Evolutionary conservation across 1,284 basidiomycete genomes (phyloP), one percentile per base, ranked within the genome.

Genomic region (Ustilago cynodontis): DNA sequence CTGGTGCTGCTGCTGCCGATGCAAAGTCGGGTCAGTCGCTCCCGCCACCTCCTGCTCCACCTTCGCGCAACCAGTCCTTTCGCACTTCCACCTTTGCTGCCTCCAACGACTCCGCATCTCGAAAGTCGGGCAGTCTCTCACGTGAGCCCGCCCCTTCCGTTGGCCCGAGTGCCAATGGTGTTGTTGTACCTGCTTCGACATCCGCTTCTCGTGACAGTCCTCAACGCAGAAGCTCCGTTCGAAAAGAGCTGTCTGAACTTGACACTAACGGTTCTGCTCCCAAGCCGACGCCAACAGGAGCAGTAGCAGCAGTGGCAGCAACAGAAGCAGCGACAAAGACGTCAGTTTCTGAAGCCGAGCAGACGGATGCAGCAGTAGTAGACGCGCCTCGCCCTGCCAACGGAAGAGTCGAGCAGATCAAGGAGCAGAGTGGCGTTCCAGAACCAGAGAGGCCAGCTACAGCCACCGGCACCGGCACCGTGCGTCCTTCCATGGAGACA

Each of bases 1-100:
- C 59, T 45, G 26, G 26, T 22, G 26, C 51, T 29, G 49, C 53
- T 52, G 33, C 53, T 49, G 41, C 55, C 4, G 29, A 18, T 31
- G 37, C 39, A 37, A 57, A 63, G 31, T 22, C 61, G 5, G 58
- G 51, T 20, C 45, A 63, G 28, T 29, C 49, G 31, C 72, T 66
- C 24, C 65, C 69, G 4, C 69, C 74, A 0, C 33, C 69, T 3
- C 69, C 69, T 13, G 61, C 61, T 0, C 53, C 59, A 6, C 77
- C 77, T 4, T 60, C 65, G 29, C 72, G 77, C 49, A 78, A 78
- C 55, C 77, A 78, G 54, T 70, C 69, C 5, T 78, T 78, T 60
- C 72, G 77, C 29, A 69, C 57, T 11, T 75, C 72, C 16, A 31
- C 59, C 28, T 75, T 78, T 58, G 63, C 37, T 55, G 64, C 52